These are phyloP conservation scores for Bryoerythrophyllum caledonicum DNA, from an alignment of 225 moss, liverwort and hornwort species.

Conservation along the genomic window DNA sequence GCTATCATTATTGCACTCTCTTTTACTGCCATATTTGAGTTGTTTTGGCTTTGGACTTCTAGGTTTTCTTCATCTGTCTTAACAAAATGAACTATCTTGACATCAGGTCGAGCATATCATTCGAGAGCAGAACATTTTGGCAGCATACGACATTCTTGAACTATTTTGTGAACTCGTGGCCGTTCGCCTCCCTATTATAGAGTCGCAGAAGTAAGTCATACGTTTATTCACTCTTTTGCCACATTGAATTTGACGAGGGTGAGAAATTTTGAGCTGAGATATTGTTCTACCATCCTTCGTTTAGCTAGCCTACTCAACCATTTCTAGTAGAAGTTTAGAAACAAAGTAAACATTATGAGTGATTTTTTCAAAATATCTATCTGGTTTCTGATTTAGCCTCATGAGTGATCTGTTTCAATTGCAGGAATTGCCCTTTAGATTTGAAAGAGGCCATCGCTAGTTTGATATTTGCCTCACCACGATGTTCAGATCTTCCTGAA, in stretches of 20 bases:
- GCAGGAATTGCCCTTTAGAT: slow-evolving; percentile 85
- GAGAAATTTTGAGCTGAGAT: not conserved
- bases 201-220: slow-evolving; percentile 82
- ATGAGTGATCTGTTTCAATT: slow-evolving; percentile 21
- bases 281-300: not conserved
- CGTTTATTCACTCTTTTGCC: not conserved
- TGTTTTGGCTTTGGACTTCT: not conserved
- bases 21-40: too few relatives aligned
- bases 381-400: slow-evolving; percentile 4
- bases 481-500: slow-evolving; percentile 95
- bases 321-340: not conserved
- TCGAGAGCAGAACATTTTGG: slow-evolving; percentile 94
- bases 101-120: slow-evolving; percentile 89
- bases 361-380: not conserved
- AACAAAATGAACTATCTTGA: not conserved
- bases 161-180: slow-evolving; percentile 94
- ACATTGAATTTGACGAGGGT: not conserved
- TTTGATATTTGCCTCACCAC: slow-evolving; percentile 93
- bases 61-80: not conserved
- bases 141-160: slow-evolving; percentile 96
- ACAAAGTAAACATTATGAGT: not conserved
- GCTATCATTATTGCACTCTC: slow-evolving; percentile 5
- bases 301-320: not conserved
- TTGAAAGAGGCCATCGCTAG: slow-evolving; percentile 93
- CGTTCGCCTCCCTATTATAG: slow-evolving; percentile 95